Percentiles rank a stretch among this genome's conserved stretches.
phyloP scores from a whole-genome alignment of 768 basidiomycete genomes.

The Russula dissimulans region DNA sequence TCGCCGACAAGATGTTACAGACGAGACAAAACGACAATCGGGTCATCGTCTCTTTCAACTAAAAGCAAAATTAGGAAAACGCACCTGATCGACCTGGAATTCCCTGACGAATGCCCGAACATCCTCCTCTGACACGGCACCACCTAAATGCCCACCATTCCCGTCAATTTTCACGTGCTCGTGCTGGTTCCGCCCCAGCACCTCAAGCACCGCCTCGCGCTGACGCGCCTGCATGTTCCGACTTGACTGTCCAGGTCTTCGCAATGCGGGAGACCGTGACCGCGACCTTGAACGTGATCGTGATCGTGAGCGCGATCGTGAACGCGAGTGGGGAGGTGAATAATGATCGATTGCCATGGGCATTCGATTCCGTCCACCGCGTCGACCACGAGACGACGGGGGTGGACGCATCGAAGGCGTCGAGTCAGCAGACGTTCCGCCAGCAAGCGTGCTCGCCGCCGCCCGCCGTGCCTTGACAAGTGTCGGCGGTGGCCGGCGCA shows the following conservation, averaged over 20 bases:
- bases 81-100: constrained; percentile 66
- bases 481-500: constrained; percentile 16
- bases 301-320: constrained; percentile 5
- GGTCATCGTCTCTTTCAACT: background rate
- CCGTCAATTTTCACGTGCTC: constrained; percentile 59
- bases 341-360: constrained; percentile 14
- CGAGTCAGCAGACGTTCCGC: constrained; percentile 9
- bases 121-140: constrained; percentile 53
- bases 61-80: constrained; percentile 23
- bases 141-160: constrained; percentile 36
- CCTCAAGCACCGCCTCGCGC: constrained; percentile 34
- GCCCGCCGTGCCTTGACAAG: constrained; percentile 16
- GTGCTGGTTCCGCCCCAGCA: constrained; percentile 50
- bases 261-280: constrained; percentile 37
- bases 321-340: constrained; percentile 17
- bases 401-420: background rate
- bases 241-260: constrained; percentile 31
- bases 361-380: constrained; percentile 11
- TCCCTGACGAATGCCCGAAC: constrained; percentile 58
- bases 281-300: constrained; percentile 20
- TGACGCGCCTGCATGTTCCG: constrained; percentile 26
- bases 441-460: background rate
- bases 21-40: background rate
- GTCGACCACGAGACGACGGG: constrained; percentile 6
- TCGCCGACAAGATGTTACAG: background rate